Conservation (phyloP, 2,329 filamentous ascomycete genomes). For the Exophiala mesophila region DNA sequence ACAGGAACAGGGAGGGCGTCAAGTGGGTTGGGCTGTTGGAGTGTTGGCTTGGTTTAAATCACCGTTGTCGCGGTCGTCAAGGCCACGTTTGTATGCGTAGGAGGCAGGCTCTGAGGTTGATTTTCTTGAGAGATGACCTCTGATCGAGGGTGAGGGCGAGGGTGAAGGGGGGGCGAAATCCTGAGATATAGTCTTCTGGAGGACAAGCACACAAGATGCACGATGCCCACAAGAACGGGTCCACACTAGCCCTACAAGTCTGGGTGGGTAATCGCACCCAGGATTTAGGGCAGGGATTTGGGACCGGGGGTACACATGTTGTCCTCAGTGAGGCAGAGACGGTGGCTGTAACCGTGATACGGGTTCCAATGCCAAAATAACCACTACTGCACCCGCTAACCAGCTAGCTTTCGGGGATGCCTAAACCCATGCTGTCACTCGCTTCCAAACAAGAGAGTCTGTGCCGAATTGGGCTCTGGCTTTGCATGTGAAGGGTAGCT, state of each 20-base stretch:
- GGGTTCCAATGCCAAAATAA: slow-evolving; percentile 8
- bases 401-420: slow-evolving; percentile 17
- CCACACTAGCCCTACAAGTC: slow-evolving; percentile 12
- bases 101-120: too few species aligned
- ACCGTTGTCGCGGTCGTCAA: too few species aligned
- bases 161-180: slow-evolving; percentile 22
- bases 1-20: too few species aligned
- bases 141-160: slow-evolving; percentile 11
- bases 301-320: not conserved
- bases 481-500: too few species aligned
- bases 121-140: slow-evolving; percentile 11
- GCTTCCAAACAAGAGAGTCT: slow-evolving; percentile 6
- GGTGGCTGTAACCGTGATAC: slow-evolving; percentile 10
- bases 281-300: slow-evolving; percentile 5
- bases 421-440: slow-evolving; percentile 10
- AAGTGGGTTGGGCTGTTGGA: too few species aligned
- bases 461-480: not conserved
- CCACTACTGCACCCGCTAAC: slow-evolving; percentile 15
- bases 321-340: slow-evolving; percentile 10
- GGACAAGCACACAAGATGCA: slow-evolving; percentile 3
- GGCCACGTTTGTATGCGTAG: too few species aligned
- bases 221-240: slow-evolving; percentile 7
- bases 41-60: not conserved
- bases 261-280: slow-evolving; percentile 3
- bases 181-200: slow-evolving; percentile 21